A percentile compares a stretch with the other conserved stretches of the same genome.
Evolutionary conservation across 208 protist genomes (phyloP).

Genomic region (Leishmania tarentolae): DNA sequence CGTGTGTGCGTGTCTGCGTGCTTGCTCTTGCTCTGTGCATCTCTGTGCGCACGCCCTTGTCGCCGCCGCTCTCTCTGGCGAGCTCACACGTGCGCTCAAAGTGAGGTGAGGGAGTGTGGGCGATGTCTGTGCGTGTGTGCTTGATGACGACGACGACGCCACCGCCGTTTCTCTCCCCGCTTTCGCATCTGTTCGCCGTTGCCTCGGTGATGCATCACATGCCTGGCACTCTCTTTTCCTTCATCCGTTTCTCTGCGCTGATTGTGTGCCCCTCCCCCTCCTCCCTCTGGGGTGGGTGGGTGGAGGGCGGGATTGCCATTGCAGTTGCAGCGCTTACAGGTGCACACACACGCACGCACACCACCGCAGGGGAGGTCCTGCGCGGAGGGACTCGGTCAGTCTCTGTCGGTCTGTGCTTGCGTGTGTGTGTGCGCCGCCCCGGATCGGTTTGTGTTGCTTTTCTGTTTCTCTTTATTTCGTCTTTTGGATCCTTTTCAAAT

Average conservation of each 20-base stretch:
- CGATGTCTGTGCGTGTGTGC: background rate
- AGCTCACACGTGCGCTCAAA: background rate
- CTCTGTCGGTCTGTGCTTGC: no score
- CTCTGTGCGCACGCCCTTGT: background rate
- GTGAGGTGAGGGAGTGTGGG: background rate
- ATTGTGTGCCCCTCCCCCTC: background rate
- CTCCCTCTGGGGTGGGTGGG: no score
- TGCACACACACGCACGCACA: no score
- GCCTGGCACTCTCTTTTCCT: background rate
- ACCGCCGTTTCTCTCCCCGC: background rate
- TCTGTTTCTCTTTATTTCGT: background rate
- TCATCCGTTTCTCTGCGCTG: background rate
- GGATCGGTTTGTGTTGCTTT: background rate
- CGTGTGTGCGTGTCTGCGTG: background rate
- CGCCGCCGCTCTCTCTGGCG: background rate
- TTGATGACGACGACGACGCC: background rate
- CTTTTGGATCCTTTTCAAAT: background rate
- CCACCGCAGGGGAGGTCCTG: background rate
- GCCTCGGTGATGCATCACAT: background rate
- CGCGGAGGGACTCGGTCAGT: no score
- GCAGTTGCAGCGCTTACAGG: background rate
- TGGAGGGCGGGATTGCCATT: background rate
- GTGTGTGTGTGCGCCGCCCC: background rate
- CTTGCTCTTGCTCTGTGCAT: background rate
- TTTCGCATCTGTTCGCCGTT: background rate